These are phyloP conservation scores for Aspergillus proliferans DNA, from an alignment of 2,329 filamentous ascomycete species.

Conservation along the genomic window DNA sequence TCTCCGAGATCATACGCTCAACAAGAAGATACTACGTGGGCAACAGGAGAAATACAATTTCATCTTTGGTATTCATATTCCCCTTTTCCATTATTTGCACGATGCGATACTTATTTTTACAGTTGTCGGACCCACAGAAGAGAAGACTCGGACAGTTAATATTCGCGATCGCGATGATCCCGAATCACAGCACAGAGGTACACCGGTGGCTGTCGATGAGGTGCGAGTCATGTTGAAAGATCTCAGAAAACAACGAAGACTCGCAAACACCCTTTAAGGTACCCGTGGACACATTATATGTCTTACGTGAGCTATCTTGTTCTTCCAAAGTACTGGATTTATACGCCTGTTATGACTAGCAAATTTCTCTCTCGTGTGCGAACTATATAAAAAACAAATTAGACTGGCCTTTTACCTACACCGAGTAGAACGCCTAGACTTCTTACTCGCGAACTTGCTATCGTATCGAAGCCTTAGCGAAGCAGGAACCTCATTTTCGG, in stretches of 20 bases:
- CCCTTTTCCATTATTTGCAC: neutral
- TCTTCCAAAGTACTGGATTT: too few relatives aligned
- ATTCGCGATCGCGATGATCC: slow-evolving; percentile 60
- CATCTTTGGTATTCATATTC: slow-evolving; percentile 39
- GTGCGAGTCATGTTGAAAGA: slow-evolving; percentile 48
- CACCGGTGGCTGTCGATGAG: slow-evolving; percentile 55
- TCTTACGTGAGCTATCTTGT: too few relatives aligned
- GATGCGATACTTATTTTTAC: slow-evolving; percentile 11
- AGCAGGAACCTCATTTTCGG: too few relatives aligned
- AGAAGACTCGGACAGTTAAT: slow-evolving; percentile 54
- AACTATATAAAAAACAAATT: too few relatives aligned
- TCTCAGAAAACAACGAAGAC: slow-evolving; percentile 40
- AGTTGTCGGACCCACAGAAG: slow-evolving; percentile 61
- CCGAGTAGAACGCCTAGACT: too few relatives aligned
- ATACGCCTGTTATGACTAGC: too few relatives aligned
- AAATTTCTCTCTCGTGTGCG: too few relatives aligned
- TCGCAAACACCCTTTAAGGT: slow-evolving; percentile 35
- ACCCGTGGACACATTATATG: too few relatives aligned
- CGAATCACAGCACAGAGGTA: slow-evolving; percentile 55
- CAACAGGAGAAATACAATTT: slow-evolving; percentile 47
- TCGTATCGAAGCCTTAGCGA: too few relatives aligned
- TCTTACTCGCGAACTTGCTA: too few relatives aligned
- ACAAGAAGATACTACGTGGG: slow-evolving; percentile 47
- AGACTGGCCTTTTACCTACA: too few relatives aligned
- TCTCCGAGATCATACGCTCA: slow-evolving; percentile 44